Base-by-base conservation (phyloP, 192 early-diverging fungal species). In the Backusella westeae region DNA sequence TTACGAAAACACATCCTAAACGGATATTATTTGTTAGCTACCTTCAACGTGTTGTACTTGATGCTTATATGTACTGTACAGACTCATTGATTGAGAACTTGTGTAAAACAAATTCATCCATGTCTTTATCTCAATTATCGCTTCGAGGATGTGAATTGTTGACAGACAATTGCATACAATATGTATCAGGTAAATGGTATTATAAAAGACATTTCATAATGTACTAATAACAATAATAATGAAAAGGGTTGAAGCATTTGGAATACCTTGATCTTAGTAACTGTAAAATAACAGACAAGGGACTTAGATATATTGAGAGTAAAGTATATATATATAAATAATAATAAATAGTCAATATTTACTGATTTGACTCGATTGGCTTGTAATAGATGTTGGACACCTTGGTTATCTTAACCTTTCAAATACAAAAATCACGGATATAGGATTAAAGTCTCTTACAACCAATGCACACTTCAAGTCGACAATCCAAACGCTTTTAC, bases 391-490 rank as follows among this genome's bases (percentile, higher is more conserved):
- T 34, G 53, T 81, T 10, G 72, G 79, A 8, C 49, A 38, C 19
- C 59, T 82, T 15, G 63, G 10, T 34, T 78, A 80, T 32, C 44
- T 84, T 6, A 75, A 84, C 42, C 63, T 90, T 23, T 83, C 88
- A 32, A 73, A 79, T 9, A 90, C 87, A n/a, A 88, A 90, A 66
- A 82, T 90, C 39, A 87, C 89, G 0, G 77, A 86, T 19, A 63
- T 15, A 36, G 89, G 88, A 8, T 44, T 90, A 10, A 59, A 74
- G 23, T 76, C 34, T 14, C 73, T 83, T 38, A 76, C 80, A 19
- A 39, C 75, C 0, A 34, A 80, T 12, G 74, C 83, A 0, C 34
- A 44, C 0, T 85, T 73, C 75, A 82, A 73, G 32, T 38, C 67
- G 7, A 69, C 39, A 0, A n/a, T 88, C 3, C 81, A 82, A 4